phyloP scores from a whole-genome alignment of 73 alveolate genomes.

The Symbiodinium natans region DNA sequence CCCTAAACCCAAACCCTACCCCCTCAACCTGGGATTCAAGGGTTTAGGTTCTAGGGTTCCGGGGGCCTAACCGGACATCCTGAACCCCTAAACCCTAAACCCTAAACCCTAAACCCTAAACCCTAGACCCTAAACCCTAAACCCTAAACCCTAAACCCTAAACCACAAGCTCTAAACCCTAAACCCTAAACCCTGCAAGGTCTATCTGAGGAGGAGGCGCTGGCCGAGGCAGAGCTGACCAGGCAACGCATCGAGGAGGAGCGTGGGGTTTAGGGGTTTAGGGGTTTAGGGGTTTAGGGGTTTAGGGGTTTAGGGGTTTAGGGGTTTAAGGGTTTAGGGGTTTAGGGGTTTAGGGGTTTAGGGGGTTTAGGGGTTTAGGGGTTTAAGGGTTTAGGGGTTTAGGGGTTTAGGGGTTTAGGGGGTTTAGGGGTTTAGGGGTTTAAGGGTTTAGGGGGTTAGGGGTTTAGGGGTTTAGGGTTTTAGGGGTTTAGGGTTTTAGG shows the following conservation, averaged over 20 bases:
- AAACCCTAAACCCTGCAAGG: neutral
- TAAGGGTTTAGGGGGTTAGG: too few relatives aligned
- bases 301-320: neutral
- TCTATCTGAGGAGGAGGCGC: neutral
- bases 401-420: too few relatives aligned
- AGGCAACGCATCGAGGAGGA: neutral
- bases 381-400: too few relatives aligned
- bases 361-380: too few relatives aligned
- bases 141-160: neutral
- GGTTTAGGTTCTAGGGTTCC: too few relatives aligned
- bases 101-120: neutral
- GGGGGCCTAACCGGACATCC: neutral
- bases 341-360: neutral
- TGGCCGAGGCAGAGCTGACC: neutral
- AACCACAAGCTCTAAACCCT: neutral
- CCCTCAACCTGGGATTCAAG: too few relatives aligned
- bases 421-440: too few relatives aligned
- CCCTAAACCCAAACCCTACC: neutral
- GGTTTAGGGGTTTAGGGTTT: too few relatives aligned
- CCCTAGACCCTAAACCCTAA: neutral
- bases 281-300: neutral
- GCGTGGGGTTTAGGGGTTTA: neutral
- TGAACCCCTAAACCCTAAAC: neutral
- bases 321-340: too few relatives aligned
- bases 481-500: too few relatives aligned